These are phyloP conservation scores for Allomyces macrogynus DNA, from an alignment of 192 early-diverging fungal species.

Conservation along the genomic window DNA sequence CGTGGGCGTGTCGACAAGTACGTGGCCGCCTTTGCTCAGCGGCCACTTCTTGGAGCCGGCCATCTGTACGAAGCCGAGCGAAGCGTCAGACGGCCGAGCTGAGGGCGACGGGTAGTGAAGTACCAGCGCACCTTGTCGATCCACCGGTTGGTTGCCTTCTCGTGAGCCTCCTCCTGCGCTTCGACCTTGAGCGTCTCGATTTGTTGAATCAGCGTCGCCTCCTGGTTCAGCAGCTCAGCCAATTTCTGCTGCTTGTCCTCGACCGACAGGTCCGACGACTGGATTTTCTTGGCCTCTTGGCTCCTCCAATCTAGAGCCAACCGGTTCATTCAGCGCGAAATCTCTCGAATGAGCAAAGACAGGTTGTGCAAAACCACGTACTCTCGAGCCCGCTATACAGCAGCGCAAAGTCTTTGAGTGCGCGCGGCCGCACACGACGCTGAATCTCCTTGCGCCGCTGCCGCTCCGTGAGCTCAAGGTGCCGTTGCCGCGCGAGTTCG, in stretches of 20 bases:
- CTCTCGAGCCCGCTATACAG: slow-evolving; percentile 35
- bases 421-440: slow-evolving; percentile 25
- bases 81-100: too few species aligned
- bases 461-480: slow-evolving; percentile 22
- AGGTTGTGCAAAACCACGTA: slow-evolving; percentile 7
- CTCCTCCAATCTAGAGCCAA: too few species aligned
- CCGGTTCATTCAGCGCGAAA: too few species aligned
- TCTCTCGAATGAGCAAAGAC: not conserved
- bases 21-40: slow-evolving; percentile 9
- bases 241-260: slow-evolving; percentile 21
- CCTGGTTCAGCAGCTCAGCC: slow-evolving; percentile 34
- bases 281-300: not conserved
- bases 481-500: slow-evolving; percentile 13
- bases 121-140: slow-evolving; percentile 18
- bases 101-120: too few species aligned
- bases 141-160: slow-evolving; percentile 17
- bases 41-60: slow-evolving; percentile 15
- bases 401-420: slow-evolving; percentile 32
- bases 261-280: slow-evolving; percentile 3
- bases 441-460: slow-evolving; percentile 25
- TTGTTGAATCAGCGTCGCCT: slow-evolving; percentile 33
- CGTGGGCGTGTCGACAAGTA: slow-evolving; percentile 29
- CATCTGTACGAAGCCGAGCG: slow-evolving; percentile 8
- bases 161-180: slow-evolving; percentile 28
- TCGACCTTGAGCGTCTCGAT: slow-evolving; percentile 32